A percentile compares a stretch with the other conserved stretches of the same genome.
phyloP scores from a whole-genome alignment of 768 basidiomycete species.

The Pleurotus ostreatus region DNA sequence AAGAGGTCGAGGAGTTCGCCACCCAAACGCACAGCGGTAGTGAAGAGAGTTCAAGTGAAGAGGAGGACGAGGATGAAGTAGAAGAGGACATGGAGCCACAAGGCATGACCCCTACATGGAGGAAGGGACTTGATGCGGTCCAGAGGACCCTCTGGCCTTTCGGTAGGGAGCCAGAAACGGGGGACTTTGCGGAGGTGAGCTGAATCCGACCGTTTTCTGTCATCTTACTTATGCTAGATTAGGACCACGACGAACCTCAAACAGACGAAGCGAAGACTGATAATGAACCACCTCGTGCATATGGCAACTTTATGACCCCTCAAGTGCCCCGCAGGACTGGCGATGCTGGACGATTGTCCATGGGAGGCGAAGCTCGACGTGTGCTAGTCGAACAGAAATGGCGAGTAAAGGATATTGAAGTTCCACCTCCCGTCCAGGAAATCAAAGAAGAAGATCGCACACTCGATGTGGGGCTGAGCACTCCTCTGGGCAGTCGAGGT shows the following conservation, averaged over 20 bases:
- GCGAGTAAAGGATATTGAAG: conserved; percentile 53
- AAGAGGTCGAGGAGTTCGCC: conserved; percentile 41
- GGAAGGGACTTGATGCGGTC: conserved; percentile 33
- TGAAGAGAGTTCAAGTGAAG: conserved; percentile 28
- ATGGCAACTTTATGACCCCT: conserved; percentile 57
- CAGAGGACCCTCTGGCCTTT: conserved; percentile 36
- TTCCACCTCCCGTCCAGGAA: conserved; percentile 23
- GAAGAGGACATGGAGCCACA: conserved; percentile 19
- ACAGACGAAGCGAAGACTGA: conserved; percentile 22
- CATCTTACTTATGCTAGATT: neutral
- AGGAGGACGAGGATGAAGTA: conserved; percentile 27
- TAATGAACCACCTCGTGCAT: conserved; percentile 20
- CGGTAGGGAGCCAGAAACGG: conserved; percentile 10
- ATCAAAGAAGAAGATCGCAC: neutral
- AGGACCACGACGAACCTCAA: conserved; percentile 14
- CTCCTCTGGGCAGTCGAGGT: conserved; percentile 12
- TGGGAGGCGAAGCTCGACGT: conserved; percentile 45
- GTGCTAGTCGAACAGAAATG: conserved; percentile 48
- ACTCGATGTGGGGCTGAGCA: conserved; percentile 7
- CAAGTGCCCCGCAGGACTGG: conserved; percentile 25
- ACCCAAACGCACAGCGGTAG: conserved; percentile 31
- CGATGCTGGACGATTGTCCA: conserved; percentile 29
- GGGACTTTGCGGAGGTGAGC: conserved; percentile 11
- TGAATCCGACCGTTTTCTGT: conserved; percentile 2
- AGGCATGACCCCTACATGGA: conserved; percentile 28